Percentiles rank a stretch among this genome's conserved stretches.
phyloP scores from a whole-genome alignment of 306 rosid species.

The Lupinus albus region DNA sequence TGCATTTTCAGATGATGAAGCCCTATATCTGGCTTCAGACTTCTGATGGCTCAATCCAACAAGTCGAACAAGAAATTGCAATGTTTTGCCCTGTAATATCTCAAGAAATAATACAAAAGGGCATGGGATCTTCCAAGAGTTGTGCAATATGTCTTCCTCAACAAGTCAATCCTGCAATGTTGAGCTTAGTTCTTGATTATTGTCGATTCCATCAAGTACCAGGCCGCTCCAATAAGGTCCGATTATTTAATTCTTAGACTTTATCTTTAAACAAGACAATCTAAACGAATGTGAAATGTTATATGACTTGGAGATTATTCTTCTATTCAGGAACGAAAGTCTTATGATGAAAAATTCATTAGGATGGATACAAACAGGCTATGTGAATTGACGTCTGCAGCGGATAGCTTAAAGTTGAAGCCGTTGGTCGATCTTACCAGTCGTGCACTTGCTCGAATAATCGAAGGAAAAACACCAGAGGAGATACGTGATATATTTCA shows the following conservation, averaged over 20 bases:
- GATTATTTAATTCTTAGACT: conserved; percentile 22
- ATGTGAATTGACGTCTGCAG: conserved; percentile 97
- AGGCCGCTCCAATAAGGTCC: conserved; percentile 94
- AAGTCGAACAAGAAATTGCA: conserved; percentile 94
- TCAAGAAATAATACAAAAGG: conserved; percentile 74
- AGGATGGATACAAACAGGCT: conserved; percentile 90
- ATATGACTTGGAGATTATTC: conserved; percentile 42
- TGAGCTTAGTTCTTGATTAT: conserved; percentile 90
- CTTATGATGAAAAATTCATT: conserved; percentile 83
- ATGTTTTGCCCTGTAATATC: conserved; percentile 91
- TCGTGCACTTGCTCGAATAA: conserved; percentile 97
- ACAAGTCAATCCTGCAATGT: conserved; percentile 85
- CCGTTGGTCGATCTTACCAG: conserved; percentile 97
- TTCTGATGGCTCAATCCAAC: conserved; percentile 87
- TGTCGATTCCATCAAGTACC: conserved; percentile 96
- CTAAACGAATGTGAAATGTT: conserved; percentile 27
- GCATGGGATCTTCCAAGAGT: conserved; percentile 89
- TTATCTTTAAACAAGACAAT: conserved; percentile 14
- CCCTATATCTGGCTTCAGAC: conserved; percentile 90
- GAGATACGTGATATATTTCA: conserved; percentile 99
- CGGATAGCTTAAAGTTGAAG: conserved; percentile 92
- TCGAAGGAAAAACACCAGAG: conserved; percentile 97
- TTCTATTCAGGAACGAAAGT: conserved; percentile 75
- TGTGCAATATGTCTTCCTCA: conserved; percentile 95
- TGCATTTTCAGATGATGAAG: conserved; percentile 67